These are phyloP conservation scores for Encephalitozoon romaleae DNA, from an alignment of 371 early-diverging fungal genomes.

Conservation along the genomic window DNA sequence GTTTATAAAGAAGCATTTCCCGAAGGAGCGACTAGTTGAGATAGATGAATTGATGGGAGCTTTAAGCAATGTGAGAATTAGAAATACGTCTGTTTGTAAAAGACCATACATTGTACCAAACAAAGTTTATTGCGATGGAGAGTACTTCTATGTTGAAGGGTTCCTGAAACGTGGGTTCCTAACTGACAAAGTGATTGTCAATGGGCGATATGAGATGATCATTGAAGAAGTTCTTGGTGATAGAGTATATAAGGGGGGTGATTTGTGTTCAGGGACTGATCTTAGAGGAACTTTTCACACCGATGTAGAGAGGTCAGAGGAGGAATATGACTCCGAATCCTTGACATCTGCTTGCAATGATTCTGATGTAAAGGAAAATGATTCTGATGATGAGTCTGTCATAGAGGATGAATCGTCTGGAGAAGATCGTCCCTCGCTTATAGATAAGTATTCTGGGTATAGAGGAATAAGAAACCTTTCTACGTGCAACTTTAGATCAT, in stretches of 20 bases:
- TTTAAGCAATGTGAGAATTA: conserved; percentile 34
- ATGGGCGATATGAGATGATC: conserved; percentile 46
- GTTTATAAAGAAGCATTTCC: conserved; percentile 37
- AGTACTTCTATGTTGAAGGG: conserved; percentile 35
- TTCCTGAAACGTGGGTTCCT: conserved; percentile 54
- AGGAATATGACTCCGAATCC: conserved; percentile 17
- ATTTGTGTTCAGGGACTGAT: background rate
- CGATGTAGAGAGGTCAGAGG: background rate
- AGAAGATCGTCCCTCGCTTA: conserved; percentile 27
- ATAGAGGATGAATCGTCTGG: background rate
- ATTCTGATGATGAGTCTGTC: background rate
- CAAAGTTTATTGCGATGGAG: background rate
- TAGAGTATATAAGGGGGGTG: background rate
- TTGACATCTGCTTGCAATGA: background rate
- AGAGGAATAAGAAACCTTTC: conserved; percentile 46
- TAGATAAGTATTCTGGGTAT: conserved; percentile 43
- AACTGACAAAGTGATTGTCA: conserved; percentile 49
- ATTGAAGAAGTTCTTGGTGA: background rate
- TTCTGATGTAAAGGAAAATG: conserved; percentile 3
- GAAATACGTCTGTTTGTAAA: conserved; percentile 36
- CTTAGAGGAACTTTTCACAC: background rate
- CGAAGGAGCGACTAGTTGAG: conserved; percentile 43
- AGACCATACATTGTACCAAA: conserved; percentile 54
- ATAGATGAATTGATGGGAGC: conserved; percentile 13
- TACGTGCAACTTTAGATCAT: conserved; percentile 38